Evolutionary conservation across 345 rosid species (phyloP).

Genomic region (Adansonia digitata): DNA sequence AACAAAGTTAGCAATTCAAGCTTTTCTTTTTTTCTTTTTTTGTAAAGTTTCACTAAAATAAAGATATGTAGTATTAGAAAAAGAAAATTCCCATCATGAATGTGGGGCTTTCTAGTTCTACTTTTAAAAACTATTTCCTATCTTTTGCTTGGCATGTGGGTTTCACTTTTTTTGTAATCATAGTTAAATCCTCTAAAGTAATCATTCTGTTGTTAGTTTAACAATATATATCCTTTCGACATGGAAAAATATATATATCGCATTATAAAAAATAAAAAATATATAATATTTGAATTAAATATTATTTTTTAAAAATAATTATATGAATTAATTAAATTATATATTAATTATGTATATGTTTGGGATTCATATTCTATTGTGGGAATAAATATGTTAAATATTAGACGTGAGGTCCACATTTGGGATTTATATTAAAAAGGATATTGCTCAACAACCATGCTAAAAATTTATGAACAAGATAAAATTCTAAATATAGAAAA

Average conservation of each 20-base stretch:
- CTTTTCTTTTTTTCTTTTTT: background rate
- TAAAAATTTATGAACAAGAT: background rate
- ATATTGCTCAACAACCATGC: background rate
- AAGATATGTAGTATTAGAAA: background rate
- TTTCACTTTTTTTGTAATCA: background rate
- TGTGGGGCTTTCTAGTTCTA: background rate
- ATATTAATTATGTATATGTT: too few species aligned
- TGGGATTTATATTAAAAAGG: background rate
- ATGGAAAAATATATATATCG: too few species aligned
- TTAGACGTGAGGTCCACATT: background rate
- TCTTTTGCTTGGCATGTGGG: background rate
- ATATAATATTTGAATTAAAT: too few species aligned
- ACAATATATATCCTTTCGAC: too few species aligned
- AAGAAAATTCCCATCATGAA: background rate
- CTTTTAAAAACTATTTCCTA: background rate
- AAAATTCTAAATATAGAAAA: background rate
- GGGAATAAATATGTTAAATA: background rate
- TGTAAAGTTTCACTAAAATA: background rate
- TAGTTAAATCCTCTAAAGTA: background rate
- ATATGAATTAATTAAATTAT: too few species aligned
- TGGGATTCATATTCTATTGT: background rate
- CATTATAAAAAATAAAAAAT: too few species aligned
- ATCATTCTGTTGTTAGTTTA: background rate
- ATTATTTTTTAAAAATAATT: too few species aligned
- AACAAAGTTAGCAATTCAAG: background rate